Percentiles rank a stretch among this genome's conserved stretches.
phyloP scores from a whole-genome alignment of 148 eudicot species.

The Persicaria maculosa region DNA sequence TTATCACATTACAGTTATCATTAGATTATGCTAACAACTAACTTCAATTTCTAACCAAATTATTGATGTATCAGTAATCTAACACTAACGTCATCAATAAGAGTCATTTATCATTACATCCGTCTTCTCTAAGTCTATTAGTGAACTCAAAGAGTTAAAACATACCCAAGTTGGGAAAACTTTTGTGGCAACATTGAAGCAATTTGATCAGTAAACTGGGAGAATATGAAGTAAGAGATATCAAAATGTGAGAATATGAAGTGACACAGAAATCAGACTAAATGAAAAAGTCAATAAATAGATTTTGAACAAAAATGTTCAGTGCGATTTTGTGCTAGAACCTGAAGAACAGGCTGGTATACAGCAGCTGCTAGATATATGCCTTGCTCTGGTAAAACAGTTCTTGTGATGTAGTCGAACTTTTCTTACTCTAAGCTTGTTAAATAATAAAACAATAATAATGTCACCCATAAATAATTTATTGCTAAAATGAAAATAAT shows the following conservation, averaged over 20 bases:
- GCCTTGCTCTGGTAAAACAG: constrained; percentile 94
- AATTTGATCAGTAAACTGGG: constrained; percentile 92
- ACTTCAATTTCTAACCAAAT: not conserved
- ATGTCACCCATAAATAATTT: not conserved
- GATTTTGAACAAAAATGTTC: constrained; percentile 8
- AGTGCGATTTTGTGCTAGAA: constrained; percentile 15
- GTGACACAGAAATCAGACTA: constrained; percentile 2
- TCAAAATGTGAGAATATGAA: not conserved
- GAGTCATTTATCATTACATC: not conserved
- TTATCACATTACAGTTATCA: not conserved
- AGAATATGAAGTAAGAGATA: constrained; percentile 12
- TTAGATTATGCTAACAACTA: not conserved
- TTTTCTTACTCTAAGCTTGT: constrained; percentile 80
- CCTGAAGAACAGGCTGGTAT: constrained; percentile 95
- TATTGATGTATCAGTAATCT: not conserved
- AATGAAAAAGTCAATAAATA: constrained; percentile 8
- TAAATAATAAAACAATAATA: constrained; percentile 36
- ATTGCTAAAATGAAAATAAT: not conserved
- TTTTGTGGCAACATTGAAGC: constrained; percentile 80
- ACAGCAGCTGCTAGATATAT: constrained; percentile 94
- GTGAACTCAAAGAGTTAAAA: constrained; percentile 13
- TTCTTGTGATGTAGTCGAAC: constrained; percentile 70
- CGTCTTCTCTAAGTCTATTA: not conserved
- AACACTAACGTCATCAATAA: not conserved
- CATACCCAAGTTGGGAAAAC: constrained; percentile 90